These are phyloP conservation scores for Trichosporon inkin DNA, from an alignment of 1,284 basidiomycete genomes.

Conservation along the genomic window DNA sequence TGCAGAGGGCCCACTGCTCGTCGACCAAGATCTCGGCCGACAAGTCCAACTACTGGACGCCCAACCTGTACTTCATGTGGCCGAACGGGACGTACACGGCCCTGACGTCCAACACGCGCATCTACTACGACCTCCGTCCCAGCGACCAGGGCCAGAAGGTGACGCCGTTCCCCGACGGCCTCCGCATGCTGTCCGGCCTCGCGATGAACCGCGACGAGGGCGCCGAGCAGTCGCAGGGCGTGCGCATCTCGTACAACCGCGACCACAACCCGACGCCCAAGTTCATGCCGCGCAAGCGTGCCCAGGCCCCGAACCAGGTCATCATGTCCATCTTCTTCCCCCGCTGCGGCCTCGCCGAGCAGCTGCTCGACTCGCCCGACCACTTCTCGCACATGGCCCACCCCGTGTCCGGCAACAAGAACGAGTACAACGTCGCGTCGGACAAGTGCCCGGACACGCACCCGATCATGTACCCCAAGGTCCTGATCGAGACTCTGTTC, in stretches of 20 bases:
- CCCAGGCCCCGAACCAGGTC: not conserved
- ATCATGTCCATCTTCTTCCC: slow-evolving; percentile 32
- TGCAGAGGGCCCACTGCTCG: slow-evolving; percentile 31
- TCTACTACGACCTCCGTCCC: slow-evolving; percentile 39
- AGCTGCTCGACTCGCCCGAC: slow-evolving; percentile 48
- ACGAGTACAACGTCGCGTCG: not conserved
- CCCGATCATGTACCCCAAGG: slow-evolving; percentile 38
- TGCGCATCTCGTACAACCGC: slow-evolving; percentile 10
- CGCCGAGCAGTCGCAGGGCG: slow-evolving; percentile 12
- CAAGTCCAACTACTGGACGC: slow-evolving; percentile 53
- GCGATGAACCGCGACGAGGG: slow-evolving; percentile 23
- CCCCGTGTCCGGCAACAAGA: slow-evolving; percentile 33
- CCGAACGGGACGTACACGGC: slow-evolving; percentile 31
- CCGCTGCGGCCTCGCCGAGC: slow-evolving; percentile 34
- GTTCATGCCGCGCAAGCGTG: slow-evolving; percentile 3
- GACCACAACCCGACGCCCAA: slow-evolving; percentile 4
- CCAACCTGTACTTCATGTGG: slow-evolving; percentile 51
- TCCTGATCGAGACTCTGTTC: not conserved
- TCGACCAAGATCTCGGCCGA: slow-evolving; percentile 44
- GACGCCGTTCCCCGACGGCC: slow-evolving; percentile 49
- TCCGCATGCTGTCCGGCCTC: slow-evolving; percentile 52
- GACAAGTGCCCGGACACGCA: slow-evolving; percentile 16
- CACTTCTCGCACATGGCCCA: slow-evolving; percentile 51
- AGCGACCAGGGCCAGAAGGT: slow-evolving; percentile 16
- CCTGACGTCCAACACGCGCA: slow-evolving; percentile 26